Evolutionary conservation across 805 yeast genomes (phyloP), one percentile per base, ranked within the genome.

Genomic region (Yamadazyma sp.): DNA sequence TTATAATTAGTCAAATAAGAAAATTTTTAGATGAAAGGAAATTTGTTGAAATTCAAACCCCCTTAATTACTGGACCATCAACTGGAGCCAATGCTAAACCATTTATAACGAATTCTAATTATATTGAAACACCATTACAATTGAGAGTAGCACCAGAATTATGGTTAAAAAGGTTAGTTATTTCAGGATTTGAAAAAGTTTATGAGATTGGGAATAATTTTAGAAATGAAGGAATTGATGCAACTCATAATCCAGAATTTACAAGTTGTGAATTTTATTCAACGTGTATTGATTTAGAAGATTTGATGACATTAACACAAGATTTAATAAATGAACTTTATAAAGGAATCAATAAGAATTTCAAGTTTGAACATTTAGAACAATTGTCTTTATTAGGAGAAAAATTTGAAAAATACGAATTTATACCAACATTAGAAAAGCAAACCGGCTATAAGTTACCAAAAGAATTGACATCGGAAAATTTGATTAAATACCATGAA

Each of bases 41-140:
- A 1, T 93, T 88, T 45, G 42, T 85, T 3, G 96, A 88, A 55
- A 95, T 93, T 0, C 84, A 82, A 33, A 93, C 99, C 0, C 99
- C 99, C 0, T 75, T 88, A 1, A 58, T 93, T 9, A 75, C 87
- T 0, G 78, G 80, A 1, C 62, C 67, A 22, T 76, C 88, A 0
- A 85, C 87, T 12, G 98, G 98, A 2, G 98, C 99, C 4, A 79
- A 80, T 48, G 98, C 98, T 0, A 73, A 74, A n/a, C 96, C 98
- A 0, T 93, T 93, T 48, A 51, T 50, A 1, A 87, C 97, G 1
- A 55, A 58, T 26, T 35, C 49, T 4, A 28, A 33, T 10, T 30
- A 30, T 9, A 36, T 44, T 17, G 63, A 61, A 13, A 42, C 42
- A 2, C 50, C 47, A 1, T 61, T 63, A 9, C 80, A 76, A 36